phyloP scores from a whole-genome alignment of 2,329 filamentous ascomycete genomes.

The Curvularia spicifera region DNA sequence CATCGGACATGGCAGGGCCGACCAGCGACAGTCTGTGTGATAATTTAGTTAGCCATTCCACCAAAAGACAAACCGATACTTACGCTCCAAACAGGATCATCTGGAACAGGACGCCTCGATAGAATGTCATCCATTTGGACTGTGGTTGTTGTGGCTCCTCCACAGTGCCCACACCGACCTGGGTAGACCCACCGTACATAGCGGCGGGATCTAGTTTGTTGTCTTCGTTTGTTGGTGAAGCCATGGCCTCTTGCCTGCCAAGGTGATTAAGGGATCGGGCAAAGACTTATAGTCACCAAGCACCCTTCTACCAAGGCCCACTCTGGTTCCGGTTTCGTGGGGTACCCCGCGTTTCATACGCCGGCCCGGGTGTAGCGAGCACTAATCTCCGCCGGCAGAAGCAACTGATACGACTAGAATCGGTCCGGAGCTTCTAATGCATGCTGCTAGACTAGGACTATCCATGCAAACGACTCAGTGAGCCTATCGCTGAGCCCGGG shows the following conservation, averaged over 20 bases:
- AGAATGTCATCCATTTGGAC: slow-evolving; percentile 10
- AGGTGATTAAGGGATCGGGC: neutral
- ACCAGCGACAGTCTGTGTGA: slow-evolving; percentile 14
- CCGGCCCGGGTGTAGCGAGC: slow-evolving; percentile 11
- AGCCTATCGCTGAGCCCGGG: neutral
- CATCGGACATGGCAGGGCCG: slow-evolving; percentile 19
- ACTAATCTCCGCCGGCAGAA: neutral
- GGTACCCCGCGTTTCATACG: slow-evolving; percentile 5
- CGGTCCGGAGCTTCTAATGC: neutral
- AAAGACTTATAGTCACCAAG: neutral
- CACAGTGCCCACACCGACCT: slow-evolving; percentile 6
- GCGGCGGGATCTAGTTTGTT: slow-evolving; percentile 5
- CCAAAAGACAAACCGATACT: neutral
- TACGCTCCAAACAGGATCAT: slow-evolving; percentile 20
- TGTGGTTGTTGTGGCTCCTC: slow-evolving; percentile 8
- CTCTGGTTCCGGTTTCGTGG: neutral
- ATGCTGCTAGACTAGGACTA: neutral
- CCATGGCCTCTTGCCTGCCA: slow-evolving; percentile 5
- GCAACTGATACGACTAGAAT: neutral
- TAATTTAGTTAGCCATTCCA: neutral
- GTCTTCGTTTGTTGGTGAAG: slow-evolving; percentile 6
- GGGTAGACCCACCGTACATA: neutral
- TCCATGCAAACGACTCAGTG: neutral
- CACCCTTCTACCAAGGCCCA: neutral
- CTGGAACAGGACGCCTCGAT: slow-evolving; percentile 17